phyloP scores from a whole-genome alignment of 495 filamentous ascomycete genomes.

The Talaromyces wortmannii region DNA sequence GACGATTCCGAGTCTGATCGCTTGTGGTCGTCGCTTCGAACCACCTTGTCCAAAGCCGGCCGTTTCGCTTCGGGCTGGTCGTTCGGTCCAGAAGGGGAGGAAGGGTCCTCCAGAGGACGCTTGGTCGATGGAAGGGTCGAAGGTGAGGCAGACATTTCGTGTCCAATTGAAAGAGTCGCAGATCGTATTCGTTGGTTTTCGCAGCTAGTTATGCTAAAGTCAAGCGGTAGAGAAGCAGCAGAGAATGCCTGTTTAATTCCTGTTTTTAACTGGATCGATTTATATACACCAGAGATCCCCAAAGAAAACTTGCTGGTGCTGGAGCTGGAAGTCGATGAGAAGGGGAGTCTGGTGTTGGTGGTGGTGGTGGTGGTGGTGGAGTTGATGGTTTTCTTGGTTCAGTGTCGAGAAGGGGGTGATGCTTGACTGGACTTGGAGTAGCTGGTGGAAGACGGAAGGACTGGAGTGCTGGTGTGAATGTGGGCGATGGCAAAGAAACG shows the following conservation, averaged over 20 bases:
- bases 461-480: constrained; percentile 10
- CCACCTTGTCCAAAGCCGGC: constrained; percentile 87
- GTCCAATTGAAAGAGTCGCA: too few species aligned
- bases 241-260: constrained; percentile 22
- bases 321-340: constrained; percentile 20
- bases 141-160: constrained; percentile 57
- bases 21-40: constrained; percentile 48
- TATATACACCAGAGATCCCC: constrained; percentile 87
- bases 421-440: constrained; percentile 29
- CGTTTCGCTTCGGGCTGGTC: constrained; percentile 97
- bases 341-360: constrained; percentile 53
- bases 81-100: constrained; percentile 80
- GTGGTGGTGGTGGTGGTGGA: constrained; percentile 57
- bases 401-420: constrained; percentile 15
- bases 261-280: constrained; percentile 52
- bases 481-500: constrained; percentile 14
- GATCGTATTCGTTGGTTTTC: neutral
- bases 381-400: constrained; percentile 30
- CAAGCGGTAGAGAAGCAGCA: constrained; percentile 7
- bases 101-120: constrained; percentile 93
- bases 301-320: constrained; percentile 90
- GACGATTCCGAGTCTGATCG: constrained; percentile 44
- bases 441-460: constrained; percentile 25
- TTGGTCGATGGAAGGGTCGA: constrained; percentile 65
- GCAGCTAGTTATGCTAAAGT: constrained; percentile 30